phyloP scores from a whole-genome alignment of 2,329 filamentous ascomycete genomes.

The Penicillium rolfsii region DNA sequence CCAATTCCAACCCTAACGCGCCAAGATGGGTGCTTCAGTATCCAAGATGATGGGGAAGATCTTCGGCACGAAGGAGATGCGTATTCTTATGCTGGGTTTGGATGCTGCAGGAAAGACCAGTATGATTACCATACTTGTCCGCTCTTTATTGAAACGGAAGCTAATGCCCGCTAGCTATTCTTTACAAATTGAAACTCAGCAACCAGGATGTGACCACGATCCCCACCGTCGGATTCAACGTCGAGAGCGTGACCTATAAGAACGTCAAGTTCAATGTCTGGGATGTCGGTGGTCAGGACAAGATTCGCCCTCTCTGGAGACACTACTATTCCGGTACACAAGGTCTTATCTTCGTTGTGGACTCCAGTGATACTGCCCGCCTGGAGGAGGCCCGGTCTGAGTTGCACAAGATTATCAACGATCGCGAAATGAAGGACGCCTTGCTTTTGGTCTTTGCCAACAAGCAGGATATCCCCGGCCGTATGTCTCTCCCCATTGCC shows the following conservation, averaged over 20 bases:
- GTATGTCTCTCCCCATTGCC: constrained; percentile 51
- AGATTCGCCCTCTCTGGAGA: constrained; percentile 95
- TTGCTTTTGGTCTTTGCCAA: constrained; percentile 95
- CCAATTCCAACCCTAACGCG: constrained; percentile 13
- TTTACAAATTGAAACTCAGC: constrained; percentile 94
- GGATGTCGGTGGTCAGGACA: constrained; percentile 98
- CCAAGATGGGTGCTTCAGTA: constrained; percentile 85
- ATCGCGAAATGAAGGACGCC: constrained; percentile 96
- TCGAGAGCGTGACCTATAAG: constrained; percentile 98
- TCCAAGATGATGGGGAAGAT: constrained; percentile 98
- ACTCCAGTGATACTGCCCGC: constrained; percentile 87
- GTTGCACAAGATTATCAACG: constrained; percentile 95
- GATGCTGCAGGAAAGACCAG: constrained; percentile 98
- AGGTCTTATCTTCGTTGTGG: constrained; percentile 97
- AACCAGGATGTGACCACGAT: constrained; percentile 98
- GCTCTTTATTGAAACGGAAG: constrained; percentile 3
- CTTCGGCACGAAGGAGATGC: constrained; percentile 99
- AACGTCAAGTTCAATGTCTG: constrained; percentile 99
- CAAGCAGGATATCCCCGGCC: constrained; percentile 91
- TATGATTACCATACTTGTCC: constrained; percentile 34
- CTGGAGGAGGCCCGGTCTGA: constrained; percentile 93
- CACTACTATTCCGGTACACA: constrained; percentile 97
- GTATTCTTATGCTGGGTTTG: constrained; percentile 94
- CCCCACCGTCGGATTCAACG: constrained; percentile 98
- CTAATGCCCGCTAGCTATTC: constrained; percentile 64